Evolutionary conservation across 169 alveolate species (phyloP), one percentile per base, ranked within the genome.

Genomic region (Plasmodium inui): DNA sequence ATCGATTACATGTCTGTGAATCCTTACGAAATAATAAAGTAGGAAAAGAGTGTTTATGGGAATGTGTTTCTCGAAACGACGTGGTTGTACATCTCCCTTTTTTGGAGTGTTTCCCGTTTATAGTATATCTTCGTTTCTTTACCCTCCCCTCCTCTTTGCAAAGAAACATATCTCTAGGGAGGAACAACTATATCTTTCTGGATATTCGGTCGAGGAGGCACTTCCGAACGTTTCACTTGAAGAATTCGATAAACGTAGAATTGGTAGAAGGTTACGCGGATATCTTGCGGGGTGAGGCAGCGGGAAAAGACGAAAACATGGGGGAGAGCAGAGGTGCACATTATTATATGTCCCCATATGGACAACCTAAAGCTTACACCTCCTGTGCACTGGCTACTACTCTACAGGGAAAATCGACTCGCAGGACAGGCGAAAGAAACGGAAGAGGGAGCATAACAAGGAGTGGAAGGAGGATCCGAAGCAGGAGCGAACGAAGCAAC

Each of bases 1-100:
- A 89, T 89, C 46, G 94, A 89, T 39, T 89, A 89, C 70, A 89
- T 89, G 94, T 80, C 94, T 34, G 55, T 79, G 32, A 89, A 89
- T 80, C 34, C 94, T 7, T 89, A 79, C 61, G 94, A 89, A 19
- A 79, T 89, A 67, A 61, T 57, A 22, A 89, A 80, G 94, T 88
- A 85, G 44, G 44, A n/a, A 8, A n/a, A 8, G 10, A n/a, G 22
- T 3, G n/a, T 9, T 44, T 44, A 12, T n/a, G 55, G 55, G 55
- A 10, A 2, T 44, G n/a, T 10, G n/a, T 44, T 12, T n/a, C n/a
- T 44, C 17, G n/a, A 44, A 1, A 4, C 5, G 55, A 12, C 17
- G 4, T 12, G 5, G 55, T 44, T 1, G 26, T 0, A 6, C 5
- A 10, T 19, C 10, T 82, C 26, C 41, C 17, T 50, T 32, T 32